Evolutionary conservation across 768 basidiomycete genomes (phyloP).

Genomic region (Melanogaster broomeanus): DNA sequence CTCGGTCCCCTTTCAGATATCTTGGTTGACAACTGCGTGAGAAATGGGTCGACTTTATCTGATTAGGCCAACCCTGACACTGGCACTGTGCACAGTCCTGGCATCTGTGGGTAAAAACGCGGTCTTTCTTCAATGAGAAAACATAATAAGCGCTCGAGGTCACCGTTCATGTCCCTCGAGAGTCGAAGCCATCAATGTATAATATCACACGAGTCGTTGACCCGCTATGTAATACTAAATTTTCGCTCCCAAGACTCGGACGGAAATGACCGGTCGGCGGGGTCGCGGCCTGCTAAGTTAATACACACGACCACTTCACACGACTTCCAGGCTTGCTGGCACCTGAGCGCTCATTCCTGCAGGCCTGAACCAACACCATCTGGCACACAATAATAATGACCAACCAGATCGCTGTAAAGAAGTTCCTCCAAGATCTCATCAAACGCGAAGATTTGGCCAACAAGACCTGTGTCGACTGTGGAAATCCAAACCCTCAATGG

Average conservation of each 20-base stretch:
- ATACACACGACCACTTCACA: not conserved
- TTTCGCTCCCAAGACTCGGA: not conserved
- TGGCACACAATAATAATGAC: too few species aligned
- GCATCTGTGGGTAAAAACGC: constrained; percentile 4
- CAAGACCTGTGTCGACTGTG: constrained; percentile 79
- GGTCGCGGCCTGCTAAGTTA: too few species aligned
- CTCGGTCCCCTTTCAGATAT: too few species aligned
- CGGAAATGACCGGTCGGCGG: constrained; percentile 1
- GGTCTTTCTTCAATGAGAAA: not conserved
- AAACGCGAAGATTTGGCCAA: constrained; percentile 73
- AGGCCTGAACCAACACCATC: too few species aligned
- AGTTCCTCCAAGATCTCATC: constrained; percentile 72
- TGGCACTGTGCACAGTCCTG: too few species aligned
- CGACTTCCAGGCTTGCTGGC: too few species aligned
- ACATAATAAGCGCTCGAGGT: not conserved
- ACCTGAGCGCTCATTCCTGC: too few species aligned
- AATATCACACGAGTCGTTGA: too few species aligned
- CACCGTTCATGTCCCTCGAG: not conserved
- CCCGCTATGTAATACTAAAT: too few species aligned
- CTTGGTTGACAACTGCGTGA: too few species aligned
- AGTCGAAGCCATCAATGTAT: not conserved
- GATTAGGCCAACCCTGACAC: constrained; percentile 9
- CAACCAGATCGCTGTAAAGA: constrained; percentile 69
- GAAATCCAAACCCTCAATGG: constrained; percentile 94
- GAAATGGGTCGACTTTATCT: too few species aligned